Percentiles rank a stretch among this genome's conserved stretches.
Conservation (phyloP, 176 grass and related monocot species). For the Pharus latifolius region DNA sequence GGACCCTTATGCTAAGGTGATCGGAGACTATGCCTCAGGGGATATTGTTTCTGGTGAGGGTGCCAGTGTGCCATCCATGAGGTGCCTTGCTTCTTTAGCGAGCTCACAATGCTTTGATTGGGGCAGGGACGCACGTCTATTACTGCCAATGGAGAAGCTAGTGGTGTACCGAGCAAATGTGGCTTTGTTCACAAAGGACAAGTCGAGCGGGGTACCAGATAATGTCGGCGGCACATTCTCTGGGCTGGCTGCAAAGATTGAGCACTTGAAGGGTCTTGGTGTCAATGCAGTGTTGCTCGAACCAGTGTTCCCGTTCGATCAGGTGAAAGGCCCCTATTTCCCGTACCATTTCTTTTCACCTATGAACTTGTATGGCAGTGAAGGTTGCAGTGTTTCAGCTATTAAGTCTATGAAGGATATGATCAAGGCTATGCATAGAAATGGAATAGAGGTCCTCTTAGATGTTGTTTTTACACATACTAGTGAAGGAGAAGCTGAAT, state of each 20-base stretch:
- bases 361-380: slow-evolving; percentile 26
- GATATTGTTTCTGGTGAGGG: slow-evolving; percentile 29
- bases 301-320: slow-evolving; percentile 72
- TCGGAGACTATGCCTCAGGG: slow-evolving; percentile 27
- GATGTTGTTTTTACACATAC: slow-evolving; percentile 73
- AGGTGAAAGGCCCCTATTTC: slow-evolving; percentile 66
- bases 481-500: slow-evolving; percentile 49
- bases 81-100: slow-evolving; percentile 44
- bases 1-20: slow-evolving; percentile 73
- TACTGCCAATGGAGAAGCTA: slow-evolving; percentile 71
- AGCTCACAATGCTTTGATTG: slow-evolving; percentile 38
- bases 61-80: slow-evolving; percentile 16
- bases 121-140: slow-evolving; percentile 37
- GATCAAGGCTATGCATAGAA: slow-evolving; percentile 64
- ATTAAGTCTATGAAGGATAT: slow-evolving; percentile 80
- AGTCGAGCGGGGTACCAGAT: slow-evolving; percentile 26
- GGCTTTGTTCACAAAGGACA: slow-evolving; percentile 47
- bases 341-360: slow-evolving; percentile 88
- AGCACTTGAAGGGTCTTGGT: slow-evolving; percentile 61
- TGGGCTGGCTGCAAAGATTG: slow-evolving; percentile 48
- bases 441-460: slow-evolving; percentile 79
- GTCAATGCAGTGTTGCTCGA: slow-evolving; percentile 81
- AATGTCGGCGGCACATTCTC: slow-evolving; percentile 41
- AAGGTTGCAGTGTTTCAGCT: slow-evolving; percentile 26
- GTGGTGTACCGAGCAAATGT: slow-evolving; percentile 84